phyloP scores from a whole-genome alignment of 1,139 yeast species.

The Lodderomyces beijingensis region DNA sequence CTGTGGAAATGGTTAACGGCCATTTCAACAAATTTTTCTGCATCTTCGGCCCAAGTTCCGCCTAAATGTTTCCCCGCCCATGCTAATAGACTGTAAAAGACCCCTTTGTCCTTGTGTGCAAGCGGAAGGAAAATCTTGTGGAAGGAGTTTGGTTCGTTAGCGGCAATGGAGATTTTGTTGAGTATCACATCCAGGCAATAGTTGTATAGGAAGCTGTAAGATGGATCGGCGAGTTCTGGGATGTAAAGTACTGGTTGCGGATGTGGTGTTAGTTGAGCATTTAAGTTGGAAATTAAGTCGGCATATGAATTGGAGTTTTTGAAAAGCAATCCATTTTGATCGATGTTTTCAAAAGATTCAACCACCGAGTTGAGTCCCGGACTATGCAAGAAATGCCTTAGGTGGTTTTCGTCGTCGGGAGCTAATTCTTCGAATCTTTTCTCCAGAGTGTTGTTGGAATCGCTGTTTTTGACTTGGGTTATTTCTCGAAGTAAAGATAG shows the following conservation, averaged over 20 bases:
- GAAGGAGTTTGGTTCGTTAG: conserved; percentile 62
- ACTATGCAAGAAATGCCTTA: no score
- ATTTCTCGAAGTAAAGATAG: no score
- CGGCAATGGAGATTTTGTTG: conserved; percentile 58
- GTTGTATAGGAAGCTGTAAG: conserved; percentile 43
- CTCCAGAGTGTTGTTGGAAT: no score
- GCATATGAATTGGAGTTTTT: conserved; percentile 9
- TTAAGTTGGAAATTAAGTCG: conserved; percentile 17
- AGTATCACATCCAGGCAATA: conserved; percentile 64
- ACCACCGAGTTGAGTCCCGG: no score
- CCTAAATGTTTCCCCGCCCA: conserved; percentile 74
- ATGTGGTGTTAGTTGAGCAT: conserved; percentile 17
- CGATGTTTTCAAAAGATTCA: no score
- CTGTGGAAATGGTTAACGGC: conserved; percentile 43
- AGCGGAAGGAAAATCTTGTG: conserved; percentile 72
- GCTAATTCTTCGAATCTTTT: no score
- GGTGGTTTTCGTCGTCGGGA: no score
- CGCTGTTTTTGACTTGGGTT: no score
- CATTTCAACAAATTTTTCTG: conserved; percentile 40
- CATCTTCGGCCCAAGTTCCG: conserved; percentile 40
- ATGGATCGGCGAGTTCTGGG: conserved; percentile 18
- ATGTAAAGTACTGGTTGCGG: conserved; percentile 14
- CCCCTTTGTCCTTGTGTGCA: conserved; percentile 67
- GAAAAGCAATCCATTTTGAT: no score
- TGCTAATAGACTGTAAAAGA: conserved; percentile 64